phyloP scores from a whole-genome alignment of 129 eudicot genomes.

The Tagetes patula region DNA sequence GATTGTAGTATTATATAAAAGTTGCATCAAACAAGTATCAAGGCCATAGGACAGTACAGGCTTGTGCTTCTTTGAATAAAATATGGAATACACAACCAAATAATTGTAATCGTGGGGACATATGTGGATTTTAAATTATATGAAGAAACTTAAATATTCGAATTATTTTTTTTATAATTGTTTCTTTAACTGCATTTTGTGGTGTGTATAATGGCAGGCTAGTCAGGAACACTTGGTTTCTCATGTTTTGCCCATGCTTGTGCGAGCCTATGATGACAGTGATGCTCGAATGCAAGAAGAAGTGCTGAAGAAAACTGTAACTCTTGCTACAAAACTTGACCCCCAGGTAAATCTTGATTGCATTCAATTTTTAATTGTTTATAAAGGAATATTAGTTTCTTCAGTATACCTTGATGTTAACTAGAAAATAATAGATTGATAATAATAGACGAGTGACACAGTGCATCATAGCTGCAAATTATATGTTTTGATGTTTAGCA shows the following conservation, averaged over 20 bases:
- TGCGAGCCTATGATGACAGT: conserved; percentile 93
- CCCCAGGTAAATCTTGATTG: conserved; percentile 55
- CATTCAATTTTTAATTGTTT: conserved; percentile 5
- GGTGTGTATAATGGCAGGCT: conserved; percentile 51
- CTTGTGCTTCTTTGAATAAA: conserved; percentile 7
- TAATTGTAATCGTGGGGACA: not conserved
- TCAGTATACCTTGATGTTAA: conserved; percentile 10
- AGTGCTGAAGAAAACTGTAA: conserved; percentile 73
- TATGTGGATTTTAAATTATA: not conserved
- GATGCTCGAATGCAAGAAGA: conserved; percentile 99
- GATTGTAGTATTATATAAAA: too few species aligned
- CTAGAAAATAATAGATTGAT: conserved; percentile 11
- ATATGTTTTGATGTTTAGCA: conserved; percentile 14
- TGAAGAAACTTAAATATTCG: not conserved
- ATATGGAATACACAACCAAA: not conserved
- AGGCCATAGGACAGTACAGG: not conserved
- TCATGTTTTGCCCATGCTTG: conserved; percentile 90
- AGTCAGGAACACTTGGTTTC: conserved; percentile 71
- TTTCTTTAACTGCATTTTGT: conserved; percentile 13
- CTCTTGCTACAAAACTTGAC: conserved; percentile 83
- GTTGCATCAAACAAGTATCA: not conserved
- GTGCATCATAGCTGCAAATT: conserved; percentile 18
- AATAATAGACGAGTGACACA: not conserved
- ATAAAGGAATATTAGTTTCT: conserved; percentile 17
- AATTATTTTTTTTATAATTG: not conserved